Evolutionary conservation across 495 filamentous ascomycete genomes (phyloP).

Genomic region (Podospora tetraspora): DNA sequence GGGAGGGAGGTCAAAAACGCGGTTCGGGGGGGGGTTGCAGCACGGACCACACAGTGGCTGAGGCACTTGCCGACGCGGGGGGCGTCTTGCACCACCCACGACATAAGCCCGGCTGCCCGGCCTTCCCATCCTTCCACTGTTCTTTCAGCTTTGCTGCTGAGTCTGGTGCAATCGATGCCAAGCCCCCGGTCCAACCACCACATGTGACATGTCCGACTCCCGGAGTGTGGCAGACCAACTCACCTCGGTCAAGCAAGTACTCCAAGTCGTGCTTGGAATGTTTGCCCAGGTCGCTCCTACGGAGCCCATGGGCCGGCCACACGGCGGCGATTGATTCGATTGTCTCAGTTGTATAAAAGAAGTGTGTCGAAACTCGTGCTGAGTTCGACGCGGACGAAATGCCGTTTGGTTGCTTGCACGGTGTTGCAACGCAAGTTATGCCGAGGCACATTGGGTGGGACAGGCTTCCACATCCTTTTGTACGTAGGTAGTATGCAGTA

Average conservation of each 20-base stretch:
- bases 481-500: neutral
- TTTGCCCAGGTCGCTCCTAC: neutral
- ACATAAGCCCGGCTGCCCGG: no score
- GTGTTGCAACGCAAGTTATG: neutral
- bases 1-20: conserved; percentile 18
- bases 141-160: neutral
- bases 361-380: neutral
- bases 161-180: neutral
- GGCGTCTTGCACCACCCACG: no score
- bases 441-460: neutral
- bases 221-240: neutral
- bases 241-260: neutral
- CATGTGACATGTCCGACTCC: neutral
- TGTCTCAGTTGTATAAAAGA: neutral
- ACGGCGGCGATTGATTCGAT: neutral
- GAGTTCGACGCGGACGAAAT: neutral
- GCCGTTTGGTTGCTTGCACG: neutral
- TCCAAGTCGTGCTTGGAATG: no score
- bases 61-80: neutral
- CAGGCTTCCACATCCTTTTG: neutral
- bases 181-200: neutral
- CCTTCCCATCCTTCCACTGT: no score
- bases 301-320: neutral
- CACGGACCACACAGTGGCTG: conserved; percentile 19
- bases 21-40: conserved; percentile 13